Evolutionary conservation across 352 stramenopile genomes (phyloP).

Genomic region (Globisporangium okanoganense): DNA sequence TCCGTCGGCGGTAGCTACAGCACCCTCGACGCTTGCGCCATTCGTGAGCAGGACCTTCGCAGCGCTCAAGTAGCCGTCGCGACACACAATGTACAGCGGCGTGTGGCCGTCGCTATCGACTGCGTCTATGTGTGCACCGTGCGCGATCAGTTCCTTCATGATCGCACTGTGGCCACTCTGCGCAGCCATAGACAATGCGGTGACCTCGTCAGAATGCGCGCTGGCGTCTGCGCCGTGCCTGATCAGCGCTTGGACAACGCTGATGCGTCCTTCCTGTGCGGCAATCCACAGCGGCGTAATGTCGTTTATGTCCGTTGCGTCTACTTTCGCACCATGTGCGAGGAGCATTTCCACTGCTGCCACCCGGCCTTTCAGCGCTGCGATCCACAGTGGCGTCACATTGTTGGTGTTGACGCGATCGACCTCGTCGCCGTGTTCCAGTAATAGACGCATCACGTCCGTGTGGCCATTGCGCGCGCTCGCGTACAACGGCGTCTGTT

Average conservation of each 20-base stretch:
- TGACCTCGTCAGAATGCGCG: not conserved
- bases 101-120: not conserved
- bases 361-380: not conserved
- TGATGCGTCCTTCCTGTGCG: not conserved
- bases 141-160: constrained; percentile 1
- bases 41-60: not conserved
- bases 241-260: not conserved
- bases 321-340: not conserved
- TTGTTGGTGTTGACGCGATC: constrained; percentile 5
- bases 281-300: constrained; percentile 1
- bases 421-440: not conserved
- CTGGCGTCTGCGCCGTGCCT: not conserved
- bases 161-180: not conserved
- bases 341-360: not conserved
- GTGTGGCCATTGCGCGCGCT: constrained; percentile 4
- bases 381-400: constrained; percentile 9
- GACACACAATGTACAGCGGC: not conserved
- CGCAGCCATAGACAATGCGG: not conserved
- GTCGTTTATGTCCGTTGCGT: not conserved
- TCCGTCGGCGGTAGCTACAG: not conserved
- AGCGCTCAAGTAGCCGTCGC: not conserved
- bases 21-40: not conserved
- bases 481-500: not conserved
- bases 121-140: not conserved
- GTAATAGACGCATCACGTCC: not conserved